Conservation (phyloP, 768 basidiomycete genomes). For the Myochromella boudieri region DNA sequence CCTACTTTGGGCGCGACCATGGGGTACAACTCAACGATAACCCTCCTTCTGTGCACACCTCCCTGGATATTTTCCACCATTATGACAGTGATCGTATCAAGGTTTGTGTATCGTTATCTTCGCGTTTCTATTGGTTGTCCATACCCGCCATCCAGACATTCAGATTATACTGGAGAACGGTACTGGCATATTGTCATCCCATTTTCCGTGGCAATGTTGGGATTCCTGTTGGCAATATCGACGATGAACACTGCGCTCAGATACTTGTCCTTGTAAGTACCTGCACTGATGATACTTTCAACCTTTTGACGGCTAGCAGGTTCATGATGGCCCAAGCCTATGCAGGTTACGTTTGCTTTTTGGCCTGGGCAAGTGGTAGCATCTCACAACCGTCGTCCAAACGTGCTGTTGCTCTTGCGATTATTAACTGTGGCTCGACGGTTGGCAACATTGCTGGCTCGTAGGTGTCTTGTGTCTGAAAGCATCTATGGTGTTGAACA, state of each 20-base stretch:
- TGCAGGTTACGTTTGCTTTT: conserved; percentile 65
- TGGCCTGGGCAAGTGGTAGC: conserved; percentile 48
- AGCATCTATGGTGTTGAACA: conserved; percentile 4
- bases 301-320: conserved; percentile 24
- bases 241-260: conserved; percentile 70
- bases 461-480: conserved; percentile 41
- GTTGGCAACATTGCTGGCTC: conserved; percentile 85
- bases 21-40: conserved; percentile 62
- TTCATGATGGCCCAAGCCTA: conserved; percentile 82
- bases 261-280: conserved; percentile 65
- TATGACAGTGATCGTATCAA: conserved; percentile 51
- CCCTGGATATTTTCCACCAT: conserved; percentile 73
- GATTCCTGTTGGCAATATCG: conserved; percentile 69
- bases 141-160: conserved; percentile 47
- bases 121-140: neutral
- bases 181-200: conserved; percentile 67
- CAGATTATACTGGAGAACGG: conserved; percentile 74
- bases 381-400: conserved; percentile 79
- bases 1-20: conserved; percentile 75
- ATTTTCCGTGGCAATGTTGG: conserved; percentile 62
- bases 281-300: neutral
- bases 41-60: conserved; percentile 76
- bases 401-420: conserved; percentile 78
- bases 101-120: conserved; percentile 29
- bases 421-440: conserved; percentile 79